These are phyloP conservation scores for Microsporum canis DNA, from an alignment of 2,329 filamentous ascomycete genomes.

Conservation along the genomic window DNA sequence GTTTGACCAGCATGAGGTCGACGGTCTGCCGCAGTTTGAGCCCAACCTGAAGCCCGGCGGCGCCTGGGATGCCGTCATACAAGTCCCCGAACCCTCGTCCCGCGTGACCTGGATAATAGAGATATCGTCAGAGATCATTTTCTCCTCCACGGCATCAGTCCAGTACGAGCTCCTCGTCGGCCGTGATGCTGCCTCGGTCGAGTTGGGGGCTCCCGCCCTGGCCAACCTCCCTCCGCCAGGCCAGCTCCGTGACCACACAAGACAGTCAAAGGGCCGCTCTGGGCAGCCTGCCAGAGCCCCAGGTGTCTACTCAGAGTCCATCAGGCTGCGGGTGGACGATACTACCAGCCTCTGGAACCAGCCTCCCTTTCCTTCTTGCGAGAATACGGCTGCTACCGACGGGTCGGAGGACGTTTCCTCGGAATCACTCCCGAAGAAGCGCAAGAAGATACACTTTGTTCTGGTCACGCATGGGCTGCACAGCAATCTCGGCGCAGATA, in stretches of 20 bases:
- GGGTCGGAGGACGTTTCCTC: conserved; percentile 9
- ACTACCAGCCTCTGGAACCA: conserved; percentile 86
- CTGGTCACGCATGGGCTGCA: conserved; percentile 89
- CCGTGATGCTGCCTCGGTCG: conserved; percentile 72
- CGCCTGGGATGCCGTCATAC: conserved; percentile 67
- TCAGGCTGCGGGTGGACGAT: conserved; percentile 71
- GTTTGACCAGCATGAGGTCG: conserved; percentile 54
- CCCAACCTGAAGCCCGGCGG: conserved; percentile 93
- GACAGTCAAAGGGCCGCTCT: conserved; percentile 40
- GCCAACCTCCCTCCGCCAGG: conserved; percentile 50
- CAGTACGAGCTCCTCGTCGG: conserved; percentile 79
- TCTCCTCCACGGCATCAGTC: conserved; percentile 78
- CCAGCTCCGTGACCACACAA: conserved; percentile 64
- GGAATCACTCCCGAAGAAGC: conserved; percentile 28
- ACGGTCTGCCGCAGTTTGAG: conserved; percentile 82
- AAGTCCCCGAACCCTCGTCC: conserved; percentile 54
- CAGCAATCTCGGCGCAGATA: conserved; percentile 89
- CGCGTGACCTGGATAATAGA: conserved; percentile 78
- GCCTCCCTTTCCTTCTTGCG: conserved; percentile 57
- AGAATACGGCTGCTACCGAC: conserved; percentile 28
- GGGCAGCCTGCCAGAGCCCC: conserved; percentile 40
- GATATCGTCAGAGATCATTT: conserved; percentile 83
- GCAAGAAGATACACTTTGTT: conserved; percentile 78
- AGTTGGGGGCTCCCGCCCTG: conserved; percentile 50
- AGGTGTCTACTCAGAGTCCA: conserved; percentile 73